phyloP scores from a whole-genome alignment of 306 rosid species.

The Carpinus viminea region DNA sequence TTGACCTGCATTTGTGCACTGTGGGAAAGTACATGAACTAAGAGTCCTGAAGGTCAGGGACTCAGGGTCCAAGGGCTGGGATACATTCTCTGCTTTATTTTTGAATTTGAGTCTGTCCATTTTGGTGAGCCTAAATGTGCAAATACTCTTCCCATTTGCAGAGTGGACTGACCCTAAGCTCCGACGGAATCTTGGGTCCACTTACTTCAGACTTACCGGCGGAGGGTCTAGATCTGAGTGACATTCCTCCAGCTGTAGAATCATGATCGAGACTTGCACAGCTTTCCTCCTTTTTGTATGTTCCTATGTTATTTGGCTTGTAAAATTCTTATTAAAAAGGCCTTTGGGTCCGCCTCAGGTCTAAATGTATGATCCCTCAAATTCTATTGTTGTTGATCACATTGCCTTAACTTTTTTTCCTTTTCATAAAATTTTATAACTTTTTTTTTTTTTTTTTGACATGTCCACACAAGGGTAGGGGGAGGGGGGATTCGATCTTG shows the following conservation, averaged over 20 bases:
- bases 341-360: background rate
- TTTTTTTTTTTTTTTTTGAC: too few species aligned
- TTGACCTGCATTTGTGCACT: background rate
- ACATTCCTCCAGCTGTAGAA: slow-evolving; percentile 57
- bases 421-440: background rate
- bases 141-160: slow-evolving; percentile 28
- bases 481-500: too few species aligned
- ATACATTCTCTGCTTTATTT: background rate
- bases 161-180: slow-evolving; percentile 83
- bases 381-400: background rate
- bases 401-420: background rate
- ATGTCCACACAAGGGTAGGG: too few species aligned
- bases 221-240: slow-evolving; percentile 76
- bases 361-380: background rate
- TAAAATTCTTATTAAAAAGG: slow-evolving; percentile 18
- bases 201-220: slow-evolving; percentile 72
- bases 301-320: slow-evolving; percentile 17
- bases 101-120: background rate
- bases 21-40: background rate
- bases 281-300: background rate
- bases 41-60: background rate
- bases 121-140: background rate
- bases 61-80: background rate
- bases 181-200: slow-evolving; percentile 80
- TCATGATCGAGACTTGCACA: slow-evolving; percentile 23